Base-by-base conservation (phyloP, 495 filamentous ascomycete species). In the Penicillium egyptiacum region DNA sequence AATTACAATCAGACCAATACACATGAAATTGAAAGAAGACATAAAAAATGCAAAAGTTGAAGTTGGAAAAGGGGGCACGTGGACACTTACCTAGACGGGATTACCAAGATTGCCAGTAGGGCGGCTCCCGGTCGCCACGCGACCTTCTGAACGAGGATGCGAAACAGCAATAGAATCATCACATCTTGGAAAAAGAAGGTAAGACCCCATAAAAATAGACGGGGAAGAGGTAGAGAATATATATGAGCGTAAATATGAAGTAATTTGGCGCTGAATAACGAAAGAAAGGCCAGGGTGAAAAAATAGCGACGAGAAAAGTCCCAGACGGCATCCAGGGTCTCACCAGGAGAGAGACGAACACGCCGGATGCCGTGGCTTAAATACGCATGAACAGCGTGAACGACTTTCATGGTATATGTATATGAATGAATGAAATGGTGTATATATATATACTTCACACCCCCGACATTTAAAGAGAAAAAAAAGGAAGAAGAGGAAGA, bases 181-280 rank as follows among this genome's bases (percentile, higher is more conserved):
- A 74, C 69, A 74, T 76, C 73, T 56, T 76, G 71, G 20, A 67
- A 67, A 55, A 73, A 74, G 50, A 76, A 76, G 4, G 73, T 73
- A 19, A 69, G 42, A 1, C 70, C 70, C 71, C 73, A 76, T 6
- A 67, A 42, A 23, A 70, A 35, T 39, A 76, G 63, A 45, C 70
- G 65, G 11, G 44, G n/a, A 2, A 57, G 30, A 2, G 73, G 70
- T 11, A 76, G 57, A 1, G 73, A 74, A 42, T 70, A 56, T 26
- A 73, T 35, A 46, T 76, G 73, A 43, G 71, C 69, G 57, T 69
- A 73, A 50, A 76, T 61, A 66, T 76, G 73, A 8, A 73, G 55
- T 5, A 70, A 4, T 53, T 76, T 76, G 10, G 73, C 67, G 25
- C 58, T 39, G 50, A 76, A 59, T 16, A 76, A 57, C 2, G 71